Evolutionary conservation across 148 eudicot species (phyloP).

Genomic region (Limonium bicolor): DNA sequence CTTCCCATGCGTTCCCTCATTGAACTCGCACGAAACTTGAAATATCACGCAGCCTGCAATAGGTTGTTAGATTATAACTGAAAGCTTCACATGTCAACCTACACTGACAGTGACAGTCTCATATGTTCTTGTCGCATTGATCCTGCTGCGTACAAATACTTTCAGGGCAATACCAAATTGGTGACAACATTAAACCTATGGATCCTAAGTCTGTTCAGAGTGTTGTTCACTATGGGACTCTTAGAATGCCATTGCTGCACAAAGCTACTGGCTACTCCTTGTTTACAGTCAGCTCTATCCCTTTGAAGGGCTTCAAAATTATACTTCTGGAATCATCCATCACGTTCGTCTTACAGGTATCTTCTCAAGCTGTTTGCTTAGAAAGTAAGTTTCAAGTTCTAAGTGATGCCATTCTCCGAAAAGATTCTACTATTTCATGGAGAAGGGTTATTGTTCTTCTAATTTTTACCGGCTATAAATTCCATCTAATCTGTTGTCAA

Average conservation of each 20-base stretch:
- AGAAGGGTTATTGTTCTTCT: not conserved
- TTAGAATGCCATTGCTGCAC: conserved; percentile 19
- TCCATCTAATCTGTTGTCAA: too few species aligned
- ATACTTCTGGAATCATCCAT: conserved; percentile 96
- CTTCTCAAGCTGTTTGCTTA: not conserved
- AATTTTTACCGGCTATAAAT: not conserved
- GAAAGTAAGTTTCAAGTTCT: not conserved
- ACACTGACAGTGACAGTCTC: too few species aligned
- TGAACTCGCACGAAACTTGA: too few species aligned
- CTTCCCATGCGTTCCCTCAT: too few species aligned
- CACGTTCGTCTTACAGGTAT: conserved; percentile 86
- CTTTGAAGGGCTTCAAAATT: conserved; percentile 79
- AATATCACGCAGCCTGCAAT: too few species aligned
- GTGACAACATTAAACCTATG: conserved; percentile 48
- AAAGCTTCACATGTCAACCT: too few species aligned
- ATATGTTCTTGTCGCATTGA: too few species aligned
- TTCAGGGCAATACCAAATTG: conserved; percentile 88
- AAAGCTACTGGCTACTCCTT: conserved; percentile 57
- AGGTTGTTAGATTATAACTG: too few species aligned
- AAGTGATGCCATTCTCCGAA: too few species aligned
- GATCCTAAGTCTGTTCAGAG: conserved; percentile 51
- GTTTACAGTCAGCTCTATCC: conserved; percentile 83
- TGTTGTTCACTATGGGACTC: conserved; percentile 52
- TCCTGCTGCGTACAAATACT: conserved; percentile 1
- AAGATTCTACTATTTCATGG: not conserved